These are phyloP conservation scores for Penicillium chermesinum DNA, from an alignment of 495 filamentous ascomycete species.

Conservation along the genomic window DNA sequence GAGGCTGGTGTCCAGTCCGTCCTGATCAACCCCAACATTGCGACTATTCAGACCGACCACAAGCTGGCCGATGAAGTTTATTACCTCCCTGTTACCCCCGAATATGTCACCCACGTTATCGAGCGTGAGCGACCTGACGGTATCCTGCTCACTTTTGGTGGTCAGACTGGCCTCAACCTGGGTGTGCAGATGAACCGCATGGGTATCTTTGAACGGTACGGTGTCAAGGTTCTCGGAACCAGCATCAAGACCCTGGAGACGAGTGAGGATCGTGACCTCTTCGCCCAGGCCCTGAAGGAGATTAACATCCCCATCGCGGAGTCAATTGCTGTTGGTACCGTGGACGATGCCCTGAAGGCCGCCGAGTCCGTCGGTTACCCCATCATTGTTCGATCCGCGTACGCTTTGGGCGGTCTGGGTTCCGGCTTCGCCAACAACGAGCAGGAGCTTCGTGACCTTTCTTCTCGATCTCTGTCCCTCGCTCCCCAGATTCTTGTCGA, in stretches of 20 bases:
- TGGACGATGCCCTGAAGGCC: slow-evolving; percentile 86
- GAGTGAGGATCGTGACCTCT: slow-evolving; percentile 93
- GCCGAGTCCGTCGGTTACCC: slow-evolving; percentile 87
- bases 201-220: slow-evolving; percentile 91
- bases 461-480: slow-evolving; percentile 88
- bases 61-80: slow-evolving; percentile 97
- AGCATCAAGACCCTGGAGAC: slow-evolving; percentile 91
- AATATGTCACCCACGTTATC: slow-evolving; percentile 97
- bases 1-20: slow-evolving; percentile 92
- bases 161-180: slow-evolving; percentile 92
- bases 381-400: slow-evolving; percentile 95
- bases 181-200: slow-evolving; percentile 96
- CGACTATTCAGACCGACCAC: slow-evolving; percentile 97
- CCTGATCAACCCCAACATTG: slow-evolving; percentile 97
- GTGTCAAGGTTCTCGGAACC: slow-evolving; percentile 90
- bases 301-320: slow-evolving; percentile 97
- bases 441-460: slow-evolving; percentile 87
- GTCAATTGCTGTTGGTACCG: slow-evolving; percentile 82
- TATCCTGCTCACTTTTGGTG: slow-evolving; percentile 94
- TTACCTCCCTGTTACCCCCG: slow-evolving; percentile 93
- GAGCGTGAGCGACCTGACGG: slow-evolving; percentile 87
- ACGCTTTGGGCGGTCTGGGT: slow-evolving; percentile 90
- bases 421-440: slow-evolving; percentile 95
- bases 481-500: slow-evolving; percentile 95
- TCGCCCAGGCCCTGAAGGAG: slow-evolving; percentile 84